Evolutionary conservation across 2,329 filamentous ascomycete genomes (phyloP), one percentile per base, ranked within the genome.

Genomic region (Pseudogymnoascus sp.): DNA sequence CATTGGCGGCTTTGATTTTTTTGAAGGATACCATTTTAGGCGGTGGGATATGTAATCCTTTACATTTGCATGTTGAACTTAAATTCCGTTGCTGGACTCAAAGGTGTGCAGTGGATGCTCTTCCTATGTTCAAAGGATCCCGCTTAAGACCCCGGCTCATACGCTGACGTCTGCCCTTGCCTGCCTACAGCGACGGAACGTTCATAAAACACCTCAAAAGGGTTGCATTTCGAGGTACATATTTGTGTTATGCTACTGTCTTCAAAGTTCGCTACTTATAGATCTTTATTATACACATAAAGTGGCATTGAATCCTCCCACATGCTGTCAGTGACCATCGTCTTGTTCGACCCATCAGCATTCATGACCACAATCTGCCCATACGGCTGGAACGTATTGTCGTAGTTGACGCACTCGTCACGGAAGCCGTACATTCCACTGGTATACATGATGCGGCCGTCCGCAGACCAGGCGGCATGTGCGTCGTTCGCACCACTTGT

Each of bases 301-400:
- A 66, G 61, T 25, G 71, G 70, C 69, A 73, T 73, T 20, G 67
- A 70, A 62, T 72, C 70, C 58, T 72, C 70, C 70, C 70, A 72
- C 68, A 70, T 68, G 14, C 63, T 68, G 53, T 73, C 69, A 1
- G 70, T 71, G 39, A 72, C 41, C 65, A 71, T 62, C 2, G 18
- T 62, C 64, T 72, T 72, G 35, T 70, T 66, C 8, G 64, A 68
- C 0, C 77, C 76, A 68, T 77, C 74, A 5, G 68, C 68, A 61
- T 78, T 68, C 75, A 77, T 77, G n/a, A 74, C 62, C 57, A 76
- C 69, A 47, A 78, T 75, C 69, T 77, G 75, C 0, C 75, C 75
- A 47, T 77, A 77, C 0, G 75, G 76, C 67, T 78, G 74, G 65
- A 77, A 78, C 1, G 75, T 77, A 36, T 75, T 63, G 59, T 78